Conservation (phyloP, 352 stramenopile species). For the Phytophthora macrochlamydospora region DNA sequence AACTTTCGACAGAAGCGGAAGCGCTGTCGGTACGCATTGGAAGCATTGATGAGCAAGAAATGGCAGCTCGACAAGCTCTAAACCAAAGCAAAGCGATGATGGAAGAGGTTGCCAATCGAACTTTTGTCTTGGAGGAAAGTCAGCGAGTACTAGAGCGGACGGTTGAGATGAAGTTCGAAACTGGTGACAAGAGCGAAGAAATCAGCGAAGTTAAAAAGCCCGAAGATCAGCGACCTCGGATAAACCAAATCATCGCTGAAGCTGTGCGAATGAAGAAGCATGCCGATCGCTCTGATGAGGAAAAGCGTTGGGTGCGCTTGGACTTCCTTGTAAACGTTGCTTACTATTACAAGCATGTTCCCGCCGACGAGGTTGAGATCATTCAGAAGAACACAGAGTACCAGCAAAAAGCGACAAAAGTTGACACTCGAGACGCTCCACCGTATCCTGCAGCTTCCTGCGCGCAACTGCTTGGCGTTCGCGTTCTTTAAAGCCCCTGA, state of each 20-base stretch:
- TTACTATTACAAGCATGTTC: slow-evolving; percentile 71
- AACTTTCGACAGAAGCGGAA: slow-evolving; percentile 39
- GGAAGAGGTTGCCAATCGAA: slow-evolving; percentile 41
- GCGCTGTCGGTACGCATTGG: slow-evolving; percentile 27
- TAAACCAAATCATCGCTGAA: slow-evolving; percentile 30
- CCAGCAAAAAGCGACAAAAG: slow-evolving; percentile 27
- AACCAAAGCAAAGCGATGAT: slow-evolving; percentile 30
- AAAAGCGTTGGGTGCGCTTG: slow-evolving; percentile 72
- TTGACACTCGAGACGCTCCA: slow-evolving; percentile 54
- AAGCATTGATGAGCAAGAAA: slow-evolving; percentile 33
- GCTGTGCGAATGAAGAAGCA: slow-evolving; percentile 59
- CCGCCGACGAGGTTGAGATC: slow-evolving; percentile 58
- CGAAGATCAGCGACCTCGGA: background rate
- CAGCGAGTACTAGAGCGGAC: slow-evolving; percentile 30
- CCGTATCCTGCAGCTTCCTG: slow-evolving; percentile 57
- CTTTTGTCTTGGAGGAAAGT: slow-evolving; percentile 48
- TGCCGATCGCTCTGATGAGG: slow-evolving; percentile 43
- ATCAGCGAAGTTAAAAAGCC: slow-evolving; percentile 3
- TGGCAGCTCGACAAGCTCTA: slow-evolving; percentile 15
- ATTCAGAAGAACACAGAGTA: slow-evolving; percentile 64
- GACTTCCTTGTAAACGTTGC: slow-evolving; percentile 69
- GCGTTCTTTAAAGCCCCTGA: slow-evolving; percentile 68
- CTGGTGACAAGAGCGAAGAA: slow-evolving; percentile 4
- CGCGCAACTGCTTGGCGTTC: slow-evolving; percentile 68
- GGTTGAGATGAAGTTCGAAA: slow-evolving; percentile 12